Percentiles rank a stretch among this genome's conserved stretches.
Conservation (phyloP, 108 stramenopile species). For the Cyclostephanos invisitatus region DNA sequence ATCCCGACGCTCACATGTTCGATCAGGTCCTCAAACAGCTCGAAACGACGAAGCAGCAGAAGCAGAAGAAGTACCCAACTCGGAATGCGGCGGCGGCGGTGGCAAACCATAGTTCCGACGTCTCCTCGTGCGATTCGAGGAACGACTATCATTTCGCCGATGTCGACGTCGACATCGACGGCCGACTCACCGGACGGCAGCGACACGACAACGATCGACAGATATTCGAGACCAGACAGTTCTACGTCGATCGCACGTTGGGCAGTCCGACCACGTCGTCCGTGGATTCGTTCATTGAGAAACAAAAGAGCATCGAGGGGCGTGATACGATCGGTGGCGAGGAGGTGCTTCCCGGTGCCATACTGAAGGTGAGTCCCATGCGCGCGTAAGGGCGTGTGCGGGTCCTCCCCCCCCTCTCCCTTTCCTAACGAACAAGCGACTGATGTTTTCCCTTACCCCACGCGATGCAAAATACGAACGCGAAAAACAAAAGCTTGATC, state of each 20-base stretch:
- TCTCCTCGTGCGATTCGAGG: slow-evolving; percentile 1
- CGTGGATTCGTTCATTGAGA: slow-evolving; percentile 18
- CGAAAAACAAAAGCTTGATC: slow-evolving; percentile 23
- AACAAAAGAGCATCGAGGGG: background rate
- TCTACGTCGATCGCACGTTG: slow-evolving; percentile 2
- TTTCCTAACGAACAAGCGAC: background rate
- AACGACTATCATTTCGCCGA: background rate
- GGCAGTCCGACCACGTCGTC: background rate
- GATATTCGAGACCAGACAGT: slow-evolving; percentile 12
- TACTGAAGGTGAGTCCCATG: slow-evolving; percentile 14
- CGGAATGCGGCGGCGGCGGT: background rate
- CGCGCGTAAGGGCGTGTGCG: background rate
- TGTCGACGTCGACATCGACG: background rate
- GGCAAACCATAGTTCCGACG: slow-evolving; percentile 1
- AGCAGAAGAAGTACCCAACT: background rate
- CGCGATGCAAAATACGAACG: background rate
- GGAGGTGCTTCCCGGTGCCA: slow-evolving; percentile 33
- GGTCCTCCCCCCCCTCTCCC: background rate
- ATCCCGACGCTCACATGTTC: slow-evolving; percentile 8
- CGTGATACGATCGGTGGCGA: background rate
- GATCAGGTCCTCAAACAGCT: slow-evolving; percentile 28
- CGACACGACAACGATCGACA: background rate
- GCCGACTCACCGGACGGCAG: background rate
- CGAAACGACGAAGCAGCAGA: slow-evolving; percentile 24
- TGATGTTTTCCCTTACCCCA: background rate